These are phyloP conservation scores for Globisporangium lucens DNA, from an alignment of 352 stramenopile genomes.

Conservation along the genomic window DNA sequence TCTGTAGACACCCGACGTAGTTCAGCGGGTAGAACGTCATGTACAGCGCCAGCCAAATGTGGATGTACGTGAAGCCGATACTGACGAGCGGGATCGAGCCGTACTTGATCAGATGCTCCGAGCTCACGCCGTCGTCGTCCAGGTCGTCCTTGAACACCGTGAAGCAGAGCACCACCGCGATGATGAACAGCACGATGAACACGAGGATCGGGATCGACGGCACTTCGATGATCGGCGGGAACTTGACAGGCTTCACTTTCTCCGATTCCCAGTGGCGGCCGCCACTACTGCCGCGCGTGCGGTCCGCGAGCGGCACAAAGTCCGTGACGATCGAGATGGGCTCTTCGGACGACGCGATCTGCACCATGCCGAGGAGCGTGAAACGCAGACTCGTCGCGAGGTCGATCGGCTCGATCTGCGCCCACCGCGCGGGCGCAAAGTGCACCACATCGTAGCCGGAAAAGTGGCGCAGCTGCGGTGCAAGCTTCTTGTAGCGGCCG, in stretches of 20 bases:
- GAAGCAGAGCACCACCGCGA: conserved; percentile 62
- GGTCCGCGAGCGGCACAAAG: conserved; percentile 52
- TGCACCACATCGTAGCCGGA: conserved; percentile 68
- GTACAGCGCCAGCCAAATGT: conserved; percentile 96
- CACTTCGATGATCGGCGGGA: conserved; percentile 80
- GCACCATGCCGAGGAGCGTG: conserved; percentile 83
- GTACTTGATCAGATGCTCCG: conserved; percentile 69
- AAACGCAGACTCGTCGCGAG: conserved; percentile 80
- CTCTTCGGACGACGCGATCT: conserved; percentile 65
- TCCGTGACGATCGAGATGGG: conserved; percentile 74
- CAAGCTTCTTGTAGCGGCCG: conserved; percentile 62
- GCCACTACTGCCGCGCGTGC: conserved; percentile 14
- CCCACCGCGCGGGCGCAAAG: conserved; percentile 61
- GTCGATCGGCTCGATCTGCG: conserved; percentile 47
- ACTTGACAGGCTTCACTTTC: conserved; percentile 54
- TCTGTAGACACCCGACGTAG: conserved; percentile 90
- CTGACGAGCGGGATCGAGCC: conserved; percentile 85
- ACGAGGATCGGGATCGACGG: conserved; percentile 59
- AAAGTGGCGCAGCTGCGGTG: conserved; percentile 47
- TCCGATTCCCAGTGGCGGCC: conserved; percentile 21
- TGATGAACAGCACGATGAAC: conserved; percentile 45
- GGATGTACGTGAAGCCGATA: conserved; percentile 92
- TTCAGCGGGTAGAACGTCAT: conserved; percentile 98
- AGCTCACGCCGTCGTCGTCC: conserved; percentile 49
- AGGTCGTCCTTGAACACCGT: conserved; percentile 68